Evolutionary conservation across 1,139 yeast genomes (phyloP), one percentile per base, ranked within the genome.

Genomic region (Zygosaccharomyces pseudobailii): DNA sequence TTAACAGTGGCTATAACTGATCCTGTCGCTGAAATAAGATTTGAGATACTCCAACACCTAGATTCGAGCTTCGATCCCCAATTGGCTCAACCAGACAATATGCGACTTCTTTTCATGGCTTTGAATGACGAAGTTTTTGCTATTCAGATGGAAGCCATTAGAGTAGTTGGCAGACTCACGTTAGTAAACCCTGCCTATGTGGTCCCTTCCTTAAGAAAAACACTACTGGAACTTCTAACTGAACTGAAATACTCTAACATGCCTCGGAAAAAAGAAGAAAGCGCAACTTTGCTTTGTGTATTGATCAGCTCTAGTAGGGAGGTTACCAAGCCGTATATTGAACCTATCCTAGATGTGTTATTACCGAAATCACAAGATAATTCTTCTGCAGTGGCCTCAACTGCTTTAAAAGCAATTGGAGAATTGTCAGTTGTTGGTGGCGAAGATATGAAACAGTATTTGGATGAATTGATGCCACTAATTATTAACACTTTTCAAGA

Each of bases 121-220:
- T 71, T 92, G 47, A 87, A 94, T 62, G 99, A 94, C 67, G 98
- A 90, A 64, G 80, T 79, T 1, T 94, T 92, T 63, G 80, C 79
- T 9, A 87, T 92, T 21, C 77, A 96, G 44, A 81, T 85, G 58
- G 85, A 80, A n/a, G 85, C 96, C 0, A 79, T 90, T 37, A 75
- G 76, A 40, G 77, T 90, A 6, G 79, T 92, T 49, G 97, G 98
- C 2, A 76, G 97, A 48, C 69, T 94, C 20, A 84, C 96, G 0
- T 71, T 80, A 4, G 84, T 88, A 32, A 94, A 94, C 59, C 97
- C 99, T 0, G 97, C 98, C 0, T 90, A 88, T 65, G 88, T 92
- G 53, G 92, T 90, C 24, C 98, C 99, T 0, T 86, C 95, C 1
- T 72, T 94, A 47, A 73, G 98, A 56, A 90, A 88, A 61, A 82